These are phyloP conservation scores for Penstemon eatonii DNA, from an alignment of 257 asterid species.

Conservation along the genomic window DNA sequence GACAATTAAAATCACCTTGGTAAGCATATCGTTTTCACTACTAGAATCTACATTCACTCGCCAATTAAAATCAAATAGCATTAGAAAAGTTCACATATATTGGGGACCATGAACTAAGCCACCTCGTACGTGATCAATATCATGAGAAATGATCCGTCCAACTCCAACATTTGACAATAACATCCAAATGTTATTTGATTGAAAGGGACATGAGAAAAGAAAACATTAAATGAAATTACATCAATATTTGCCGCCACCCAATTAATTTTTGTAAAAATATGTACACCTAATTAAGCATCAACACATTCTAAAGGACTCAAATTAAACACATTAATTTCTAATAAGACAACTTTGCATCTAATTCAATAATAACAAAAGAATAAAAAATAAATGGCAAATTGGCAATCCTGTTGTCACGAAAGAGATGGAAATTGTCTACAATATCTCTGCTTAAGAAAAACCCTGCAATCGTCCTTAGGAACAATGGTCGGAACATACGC, in stretches of 20 bases:
- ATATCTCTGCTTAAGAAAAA: slow-evolving; percentile 54
- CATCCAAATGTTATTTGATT: not conserved
- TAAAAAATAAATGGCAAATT: slow-evolving; percentile 7
- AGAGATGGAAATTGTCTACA: slow-evolving; percentile 47
- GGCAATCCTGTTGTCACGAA: slow-evolving; percentile 31
- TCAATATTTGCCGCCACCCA: slow-evolving; percentile 29
- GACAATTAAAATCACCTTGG: too few species aligned
- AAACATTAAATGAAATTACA: slow-evolving; percentile 27
- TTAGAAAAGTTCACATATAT: too few species aligned
- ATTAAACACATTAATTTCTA: slow-evolving; percentile 1
- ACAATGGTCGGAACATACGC: slow-evolving; percentile 79
- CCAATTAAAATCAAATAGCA: too few species aligned
- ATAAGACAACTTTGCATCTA: slow-evolving; percentile 23
- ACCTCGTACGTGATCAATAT: too few species aligned
- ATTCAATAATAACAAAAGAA: slow-evolving; percentile 1
- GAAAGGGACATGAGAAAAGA: not conserved
- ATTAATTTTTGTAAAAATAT: slow-evolving; percentile 22
- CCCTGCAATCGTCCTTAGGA: slow-evolving; percentile 86
- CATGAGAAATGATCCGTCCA: not conserved
- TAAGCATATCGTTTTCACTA: too few species aligned
- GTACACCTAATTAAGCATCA: slow-evolving; percentile 24
- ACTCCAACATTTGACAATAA: slow-evolving; percentile 4
- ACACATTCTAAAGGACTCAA: not conserved
- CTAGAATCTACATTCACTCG: too few species aligned
- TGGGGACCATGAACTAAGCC: too few species aligned